Conservation (phyloP, 75 land plant genomes). For the Selaginella tamariscina region DNA sequence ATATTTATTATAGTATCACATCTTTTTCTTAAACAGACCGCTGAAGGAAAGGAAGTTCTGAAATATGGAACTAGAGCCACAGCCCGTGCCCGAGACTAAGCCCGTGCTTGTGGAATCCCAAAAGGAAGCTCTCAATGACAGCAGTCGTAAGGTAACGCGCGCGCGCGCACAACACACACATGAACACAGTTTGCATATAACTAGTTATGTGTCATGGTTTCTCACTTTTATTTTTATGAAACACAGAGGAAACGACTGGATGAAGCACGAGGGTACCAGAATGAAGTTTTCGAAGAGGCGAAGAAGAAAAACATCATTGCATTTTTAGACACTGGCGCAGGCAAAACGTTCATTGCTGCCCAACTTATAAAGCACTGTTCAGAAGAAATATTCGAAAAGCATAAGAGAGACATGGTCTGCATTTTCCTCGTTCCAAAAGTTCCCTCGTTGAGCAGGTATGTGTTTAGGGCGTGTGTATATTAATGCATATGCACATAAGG, state of each 20-base stretch:
- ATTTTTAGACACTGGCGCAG: constrained; percentile 97
- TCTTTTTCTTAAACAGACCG: no score
- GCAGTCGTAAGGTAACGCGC: no score
- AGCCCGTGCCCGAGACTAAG: no score
- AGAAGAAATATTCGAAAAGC: constrained; percentile 38
- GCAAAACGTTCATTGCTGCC: constrained; percentile 94
- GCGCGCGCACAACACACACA: background rate
- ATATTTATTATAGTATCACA: no score
- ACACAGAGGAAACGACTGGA: no score
- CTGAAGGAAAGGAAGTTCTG: background rate
- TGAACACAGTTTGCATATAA: constrained; percentile 13
- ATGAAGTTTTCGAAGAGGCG: constrained; percentile 94
- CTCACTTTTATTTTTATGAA: no score
- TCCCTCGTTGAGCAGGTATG: constrained; percentile 98
- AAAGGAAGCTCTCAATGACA: background rate
- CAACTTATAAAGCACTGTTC: constrained; percentile 51
- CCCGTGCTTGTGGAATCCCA: no score
- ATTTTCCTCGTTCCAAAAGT: constrained; percentile 96
- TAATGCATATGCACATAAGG: background rate
- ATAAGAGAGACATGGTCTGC: constrained; percentile 74
- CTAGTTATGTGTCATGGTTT: no score
- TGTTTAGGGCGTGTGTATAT: background rate
- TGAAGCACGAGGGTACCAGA: constrained; percentile 69
- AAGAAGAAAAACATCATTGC: constrained; percentile 89
- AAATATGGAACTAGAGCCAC: background rate